Conservation (phyloP, 2,329 filamentous ascomycete genomes). For the Decorospora gaudefroyi region DNA sequence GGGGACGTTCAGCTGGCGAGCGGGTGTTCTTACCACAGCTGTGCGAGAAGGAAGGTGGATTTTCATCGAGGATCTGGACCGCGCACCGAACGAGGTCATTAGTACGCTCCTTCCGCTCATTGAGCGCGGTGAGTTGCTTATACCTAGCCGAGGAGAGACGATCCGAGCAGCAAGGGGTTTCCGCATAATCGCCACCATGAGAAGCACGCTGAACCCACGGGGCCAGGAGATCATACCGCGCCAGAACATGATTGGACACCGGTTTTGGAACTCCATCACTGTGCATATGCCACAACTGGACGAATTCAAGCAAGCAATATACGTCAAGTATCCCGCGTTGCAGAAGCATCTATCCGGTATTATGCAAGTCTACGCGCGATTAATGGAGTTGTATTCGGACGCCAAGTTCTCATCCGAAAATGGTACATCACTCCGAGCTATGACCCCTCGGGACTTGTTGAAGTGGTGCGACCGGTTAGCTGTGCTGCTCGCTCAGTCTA, state of each 20-base stretch:
- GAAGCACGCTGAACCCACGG: conserved; percentile 67
- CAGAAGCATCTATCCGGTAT: conserved; percentile 60
- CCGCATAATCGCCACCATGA: conserved; percentile 87
- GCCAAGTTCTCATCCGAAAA: conserved; percentile 56
- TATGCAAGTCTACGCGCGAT: conserved; percentile 60
- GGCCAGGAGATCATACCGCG: conserved; percentile 73
- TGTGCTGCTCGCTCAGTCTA: conserved; percentile 64
- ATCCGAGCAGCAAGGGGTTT: conserved; percentile 84
- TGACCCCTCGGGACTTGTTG: conserved; percentile 77
- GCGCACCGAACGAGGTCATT: conserved; percentile 91
- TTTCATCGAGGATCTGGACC: conserved; percentile 93
- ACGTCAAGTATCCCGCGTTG: conserved; percentile 71
- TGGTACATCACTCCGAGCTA: conserved; percentile 62
- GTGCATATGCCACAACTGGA: conserved; percentile 66
- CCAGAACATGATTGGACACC: conserved; percentile 73
- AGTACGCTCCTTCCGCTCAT: conserved; percentile 91
- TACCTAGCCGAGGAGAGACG: conserved; percentile 84
- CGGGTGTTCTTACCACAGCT: conserved; percentile 90
- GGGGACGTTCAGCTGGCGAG: conserved; percentile 88
- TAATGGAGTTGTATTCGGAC: conserved; percentile 49
- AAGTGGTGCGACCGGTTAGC: conserved; percentile 87
- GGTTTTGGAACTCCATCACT: conserved; percentile 82
- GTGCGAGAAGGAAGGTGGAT: conserved; percentile 96
- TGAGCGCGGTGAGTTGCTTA: conserved; percentile 85
- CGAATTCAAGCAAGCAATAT: conserved; percentile 77